A percentile compares a stretch with the other conserved stretches of the same genome.
phyloP scores from a whole-genome alignment of 179 eudicot genomes.

The Sideroxylon spinosum region DNA sequence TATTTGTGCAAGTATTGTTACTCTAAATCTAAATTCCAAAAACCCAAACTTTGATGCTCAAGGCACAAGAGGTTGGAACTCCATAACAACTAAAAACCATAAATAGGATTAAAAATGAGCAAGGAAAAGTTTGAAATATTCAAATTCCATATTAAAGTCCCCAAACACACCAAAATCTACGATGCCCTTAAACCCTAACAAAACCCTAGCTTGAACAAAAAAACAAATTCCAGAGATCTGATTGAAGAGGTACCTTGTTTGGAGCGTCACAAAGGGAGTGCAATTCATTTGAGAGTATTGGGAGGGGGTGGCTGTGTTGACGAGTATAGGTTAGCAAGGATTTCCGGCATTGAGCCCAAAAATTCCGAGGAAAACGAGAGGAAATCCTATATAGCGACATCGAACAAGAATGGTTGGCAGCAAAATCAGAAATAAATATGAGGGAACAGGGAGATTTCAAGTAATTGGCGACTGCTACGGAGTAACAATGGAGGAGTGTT shows the following conservation, averaged over 20 bases:
- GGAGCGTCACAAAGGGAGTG: slow-evolving; percentile 29
- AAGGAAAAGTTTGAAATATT: not conserved
- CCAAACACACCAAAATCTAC: not conserved
- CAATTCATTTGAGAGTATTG: slow-evolving; percentile 28
- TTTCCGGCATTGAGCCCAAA: slow-evolving; percentile 25
- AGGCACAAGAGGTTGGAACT: not conserved
- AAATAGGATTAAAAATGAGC: not conserved
- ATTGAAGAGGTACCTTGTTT: slow-evolving; percentile 30
- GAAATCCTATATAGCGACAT: slow-evolving; percentile 27
- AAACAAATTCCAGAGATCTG: not conserved
- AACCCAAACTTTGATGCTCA: not conserved
- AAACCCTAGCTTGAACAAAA: slow-evolving; percentile 32
- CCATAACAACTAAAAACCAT: not conserved
- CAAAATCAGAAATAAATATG: not conserved
- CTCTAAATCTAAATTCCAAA: not conserved
- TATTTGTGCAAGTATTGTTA: too few species aligned
- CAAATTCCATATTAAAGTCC: not conserved
- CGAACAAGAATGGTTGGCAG: not conserved
- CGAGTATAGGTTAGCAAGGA: slow-evolving; percentile 23
- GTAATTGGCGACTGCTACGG: not conserved
- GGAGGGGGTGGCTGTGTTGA: slow-evolving; percentile 12
- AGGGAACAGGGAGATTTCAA: not conserved
- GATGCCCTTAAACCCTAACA: slow-evolving; percentile 16
- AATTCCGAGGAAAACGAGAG: slow-evolving; percentile 29
- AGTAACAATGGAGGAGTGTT: not conserved